A percentile compares a stretch with the other conserved stretches of the same genome.
Evolutionary conservation across 1,284 basidiomycete genomes (phyloP).

Genomic region (Ceratobasidium sp.): DNA sequence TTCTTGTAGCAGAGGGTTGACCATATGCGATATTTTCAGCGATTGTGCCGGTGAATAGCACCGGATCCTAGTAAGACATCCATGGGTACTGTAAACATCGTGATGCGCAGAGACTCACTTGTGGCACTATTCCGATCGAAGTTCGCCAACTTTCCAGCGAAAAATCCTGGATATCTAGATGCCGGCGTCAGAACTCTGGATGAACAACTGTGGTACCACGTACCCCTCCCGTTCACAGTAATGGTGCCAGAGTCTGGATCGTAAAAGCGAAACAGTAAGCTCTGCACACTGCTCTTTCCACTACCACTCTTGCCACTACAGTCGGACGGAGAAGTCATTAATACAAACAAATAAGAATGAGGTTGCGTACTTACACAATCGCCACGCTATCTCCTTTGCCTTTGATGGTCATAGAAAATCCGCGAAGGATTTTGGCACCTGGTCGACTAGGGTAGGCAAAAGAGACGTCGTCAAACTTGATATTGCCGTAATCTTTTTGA

Average conservation of each 20-base stretch:
- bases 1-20: conserved; percentile 75
- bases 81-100: neutral
- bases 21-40: conserved; percentile 96
- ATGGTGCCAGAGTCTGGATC: conserved; percentile 88
- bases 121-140: conserved; percentile 89
- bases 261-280: conserved; percentile 91
- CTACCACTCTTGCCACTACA: conserved; percentile 87
- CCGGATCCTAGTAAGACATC: conserved; percentile 69
- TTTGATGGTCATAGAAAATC: conserved; percentile 81
- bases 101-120: conserved; percentile 58
- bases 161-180: conserved; percentile 88
- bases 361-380: conserved; percentile 78
- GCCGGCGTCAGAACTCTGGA: no score
- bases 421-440: conserved; percentile 81
- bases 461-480: conserved; percentile 82
- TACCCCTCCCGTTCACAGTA: conserved; percentile 88
- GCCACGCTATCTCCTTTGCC: conserved; percentile 87
- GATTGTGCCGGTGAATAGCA: conserved; percentile 88
- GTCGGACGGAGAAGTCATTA: neutral
- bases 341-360: conserved; percentile 19
- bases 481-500: conserved; percentile 68
- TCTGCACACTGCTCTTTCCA: conserved; percentile 93
- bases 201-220: conserved; percentile 46
- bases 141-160: conserved; percentile 87
- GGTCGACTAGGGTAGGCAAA: conserved; percentile 91